Evolutionary conservation across 139 green algal species (phyloP).

Genomic region (Tetradesmus obliquus): DNA sequence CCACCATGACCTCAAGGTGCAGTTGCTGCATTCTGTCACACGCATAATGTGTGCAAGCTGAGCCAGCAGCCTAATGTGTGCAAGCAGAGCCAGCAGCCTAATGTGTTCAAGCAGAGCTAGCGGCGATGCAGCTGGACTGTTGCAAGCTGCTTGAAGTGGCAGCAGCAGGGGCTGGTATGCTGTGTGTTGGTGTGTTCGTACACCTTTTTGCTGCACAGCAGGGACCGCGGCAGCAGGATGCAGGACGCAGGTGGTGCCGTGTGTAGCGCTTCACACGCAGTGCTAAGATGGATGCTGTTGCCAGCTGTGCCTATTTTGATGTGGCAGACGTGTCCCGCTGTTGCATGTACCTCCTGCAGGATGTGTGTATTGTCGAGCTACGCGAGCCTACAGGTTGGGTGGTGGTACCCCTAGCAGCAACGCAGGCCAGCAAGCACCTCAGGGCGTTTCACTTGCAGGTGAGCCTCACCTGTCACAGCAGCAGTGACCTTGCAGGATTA

Average conservation of each 20-base stretch:
- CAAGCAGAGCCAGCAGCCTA: neutral
- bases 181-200: too few species aligned
- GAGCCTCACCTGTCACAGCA: neutral
- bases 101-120: too few species aligned
- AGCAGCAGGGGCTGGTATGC: neutral
- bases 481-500: neutral
- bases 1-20: constrained; percentile 85
- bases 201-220: neutral
- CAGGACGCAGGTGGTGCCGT: neutral
- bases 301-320: neutral
- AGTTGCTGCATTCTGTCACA: constrained; percentile 47
- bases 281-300: neutral
- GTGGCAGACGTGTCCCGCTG: neutral
- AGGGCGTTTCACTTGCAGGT: neutral
- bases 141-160: neutral
- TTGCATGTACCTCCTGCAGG: constrained; percentile 55
- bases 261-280: neutral
- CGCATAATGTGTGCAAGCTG: neutral
- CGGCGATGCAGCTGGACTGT: too few species aligned
- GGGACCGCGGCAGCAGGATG: neutral
- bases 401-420: constrained; percentile 68
- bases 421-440: neutral
- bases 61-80: neutral
- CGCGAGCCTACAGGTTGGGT: constrained; percentile 92
- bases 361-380: constrained; percentile 84